A percentile compares a stretch with the other conserved stretches of the same genome.
These are phyloP conservation scores for Wickerhamiella alocasiicola DNA, from an alignment of 805 yeast species.

Conservation along the genomic window DNA sequence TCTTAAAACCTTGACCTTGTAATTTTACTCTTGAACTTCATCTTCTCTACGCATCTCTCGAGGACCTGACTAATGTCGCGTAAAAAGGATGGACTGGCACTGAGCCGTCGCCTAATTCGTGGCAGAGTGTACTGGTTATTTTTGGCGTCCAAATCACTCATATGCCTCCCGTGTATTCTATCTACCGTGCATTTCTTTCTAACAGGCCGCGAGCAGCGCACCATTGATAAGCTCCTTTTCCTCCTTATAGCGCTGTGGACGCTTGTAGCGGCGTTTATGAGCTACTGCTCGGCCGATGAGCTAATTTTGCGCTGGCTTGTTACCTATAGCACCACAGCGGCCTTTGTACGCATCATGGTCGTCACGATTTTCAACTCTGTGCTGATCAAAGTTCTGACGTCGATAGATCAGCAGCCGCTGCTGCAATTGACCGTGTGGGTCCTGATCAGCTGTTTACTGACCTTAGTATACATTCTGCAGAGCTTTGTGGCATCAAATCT, in stretches of 20 bases:
- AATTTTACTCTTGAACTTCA: no score
- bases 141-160: constrained; percentile 1
- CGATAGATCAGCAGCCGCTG: constrained; percentile 57
- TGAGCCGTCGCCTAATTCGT: constrained; percentile 14
- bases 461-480: constrained; percentile 70
- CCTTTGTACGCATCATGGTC: constrained; percentile 73
- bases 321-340: constrained; percentile 76
- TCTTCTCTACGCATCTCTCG: no score
- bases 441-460: constrained; percentile 69
- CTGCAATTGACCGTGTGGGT: constrained; percentile 83
- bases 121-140: constrained; percentile 19
- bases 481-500: constrained; percentile 68
- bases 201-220: constrained; percentile 1
- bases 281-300: constrained; percentile 76
- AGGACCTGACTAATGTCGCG: constrained; percentile 12
- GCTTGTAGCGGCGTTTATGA: constrained; percentile 69
- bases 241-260: constrained; percentile 81
- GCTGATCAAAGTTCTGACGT: constrained; percentile 54
- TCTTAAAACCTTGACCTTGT: no score
- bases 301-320: constrained; percentile 87
- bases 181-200: constrained; percentile 3
- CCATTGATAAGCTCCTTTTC: constrained; percentile 31
- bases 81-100: constrained; percentile 16
- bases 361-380: constrained; percentile 64
- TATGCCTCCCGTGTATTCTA: constrained; percentile 6